Percentiles rank a stretch among this genome's conserved stretches.
Conservation (phyloP, 805 yeast genomes). For the Kodamaea laetipori region DNA sequence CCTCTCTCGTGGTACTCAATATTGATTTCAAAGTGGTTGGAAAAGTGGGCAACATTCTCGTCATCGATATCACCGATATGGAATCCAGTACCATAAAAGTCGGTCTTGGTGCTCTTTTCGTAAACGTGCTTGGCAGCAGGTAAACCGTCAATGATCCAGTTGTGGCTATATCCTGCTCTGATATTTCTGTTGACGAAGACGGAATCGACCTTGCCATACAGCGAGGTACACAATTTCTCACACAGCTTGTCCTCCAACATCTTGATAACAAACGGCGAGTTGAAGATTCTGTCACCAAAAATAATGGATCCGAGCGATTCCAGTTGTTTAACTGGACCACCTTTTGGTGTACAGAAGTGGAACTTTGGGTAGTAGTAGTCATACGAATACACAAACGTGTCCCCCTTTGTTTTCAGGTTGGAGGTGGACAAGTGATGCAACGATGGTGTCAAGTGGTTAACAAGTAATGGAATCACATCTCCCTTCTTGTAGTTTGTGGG, state of each 20-base stretch:
- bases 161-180: conserved; percentile 79
- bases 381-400: conserved; percentile 67
- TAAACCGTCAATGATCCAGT: conserved; percentile 93
- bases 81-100: conserved; percentile 80
- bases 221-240: conserved; percentile 59
- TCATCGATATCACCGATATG: conserved; percentile 72
- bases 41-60: conserved; percentile 57
- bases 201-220: conserved; percentile 67
- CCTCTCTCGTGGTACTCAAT: conserved; percentile 82
- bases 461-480: conserved; percentile 74
- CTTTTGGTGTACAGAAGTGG: conserved; percentile 78
- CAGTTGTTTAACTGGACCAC: conserved; percentile 68
- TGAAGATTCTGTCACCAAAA: conserved; percentile 93
- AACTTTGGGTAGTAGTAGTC: conserved; percentile 83
- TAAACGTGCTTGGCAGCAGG: conserved; percentile 76
- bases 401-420: conserved; percentile 37
- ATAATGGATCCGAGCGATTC: conserved; percentile 91
- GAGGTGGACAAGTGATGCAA: conserved; percentile 37
- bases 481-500: conserved; percentile 83
- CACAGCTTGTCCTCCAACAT: conserved; percentile 78
- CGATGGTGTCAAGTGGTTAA: conserved; percentile 88
- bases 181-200: conserved; percentile 77
- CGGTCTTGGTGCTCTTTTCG: conserved; percentile 59
- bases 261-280: conserved; percentile 81
- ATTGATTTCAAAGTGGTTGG: conserved; percentile 77